Conservation (phyloP, 2,329 filamentous ascomycete species). For the Aureobasidium sp. region DNA sequence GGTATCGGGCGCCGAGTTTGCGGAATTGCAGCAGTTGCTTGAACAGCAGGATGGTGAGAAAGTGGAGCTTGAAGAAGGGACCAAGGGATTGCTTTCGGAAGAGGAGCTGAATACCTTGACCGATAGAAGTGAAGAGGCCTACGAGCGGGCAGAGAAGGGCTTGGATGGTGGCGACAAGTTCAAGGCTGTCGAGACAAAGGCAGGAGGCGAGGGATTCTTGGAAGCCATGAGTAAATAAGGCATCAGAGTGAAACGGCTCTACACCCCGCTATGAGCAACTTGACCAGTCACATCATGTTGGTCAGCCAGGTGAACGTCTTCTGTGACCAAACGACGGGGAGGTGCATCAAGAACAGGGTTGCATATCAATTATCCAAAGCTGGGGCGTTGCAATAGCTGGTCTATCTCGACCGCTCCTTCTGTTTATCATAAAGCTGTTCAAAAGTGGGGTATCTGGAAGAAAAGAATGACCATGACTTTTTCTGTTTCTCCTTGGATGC, state of each 20-base stretch:
- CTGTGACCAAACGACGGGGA: background rate
- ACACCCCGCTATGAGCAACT: too few relatives aligned
- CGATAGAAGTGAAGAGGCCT: constrained; percentile 62
- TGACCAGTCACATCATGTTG: background rate
- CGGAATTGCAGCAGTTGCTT: constrained; percentile 40
- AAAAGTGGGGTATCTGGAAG: background rate
- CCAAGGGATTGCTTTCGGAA: constrained; percentile 62
- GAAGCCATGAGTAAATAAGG: constrained; percentile 38
- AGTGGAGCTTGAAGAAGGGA: constrained; percentile 40
- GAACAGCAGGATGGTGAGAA: constrained; percentile 58
- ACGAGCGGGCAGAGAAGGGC: constrained; percentile 67
- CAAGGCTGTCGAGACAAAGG: constrained; percentile 63
- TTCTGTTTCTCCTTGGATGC: background rate
- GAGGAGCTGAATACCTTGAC: constrained; percentile 70
- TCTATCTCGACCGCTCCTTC: background rate
- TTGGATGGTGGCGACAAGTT: constrained; percentile 55
- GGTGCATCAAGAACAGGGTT: background rate
- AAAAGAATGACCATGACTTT: background rate
- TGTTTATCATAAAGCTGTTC: background rate
- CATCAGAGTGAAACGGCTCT: background rate
- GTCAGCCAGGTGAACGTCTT: background rate
- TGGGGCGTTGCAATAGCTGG: background rate
- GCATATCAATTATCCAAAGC: background rate
- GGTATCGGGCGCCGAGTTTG: constrained; percentile 42
- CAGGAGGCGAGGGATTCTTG: constrained; percentile 38